phyloP scores from a whole-genome alignment of 768 basidiomycete genomes.

The Suillus hirtellus region DNA sequence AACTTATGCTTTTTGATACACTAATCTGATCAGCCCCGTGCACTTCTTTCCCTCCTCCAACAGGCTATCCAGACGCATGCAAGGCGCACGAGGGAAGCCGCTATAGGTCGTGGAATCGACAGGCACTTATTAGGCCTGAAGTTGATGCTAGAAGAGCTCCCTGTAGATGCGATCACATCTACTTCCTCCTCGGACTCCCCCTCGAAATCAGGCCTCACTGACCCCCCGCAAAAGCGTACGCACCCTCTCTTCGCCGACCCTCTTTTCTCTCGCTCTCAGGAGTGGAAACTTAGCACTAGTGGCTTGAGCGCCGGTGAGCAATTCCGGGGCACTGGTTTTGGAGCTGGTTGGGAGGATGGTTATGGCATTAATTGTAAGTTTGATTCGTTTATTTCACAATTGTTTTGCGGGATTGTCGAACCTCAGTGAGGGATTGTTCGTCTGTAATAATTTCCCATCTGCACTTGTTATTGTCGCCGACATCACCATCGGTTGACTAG shows the following conservation, averaged over 20 bases:
- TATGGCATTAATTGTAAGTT: slow-evolving; percentile 92
- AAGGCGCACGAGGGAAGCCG: slow-evolving; percentile 71
- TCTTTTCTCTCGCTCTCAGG: slow-evolving; percentile 69
- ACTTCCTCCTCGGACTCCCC: neutral
- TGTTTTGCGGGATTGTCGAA: neutral
- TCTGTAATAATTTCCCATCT: neutral
- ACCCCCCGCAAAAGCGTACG: slow-evolving; percentile 27
- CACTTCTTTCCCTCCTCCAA: slow-evolving; percentile 50
- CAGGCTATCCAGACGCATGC: slow-evolving; percentile 73
- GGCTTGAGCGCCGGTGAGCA: slow-evolving; percentile 82
- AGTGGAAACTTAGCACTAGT: slow-evolving; percentile 90
- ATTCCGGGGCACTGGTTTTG: slow-evolving; percentile 93
- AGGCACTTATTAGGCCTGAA: slow-evolving; percentile 87
- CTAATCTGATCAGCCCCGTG: slow-evolving; percentile 25
- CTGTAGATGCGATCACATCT: neutral
- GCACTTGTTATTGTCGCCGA: neutral
- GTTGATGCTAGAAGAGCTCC: slow-evolving; percentile 49
- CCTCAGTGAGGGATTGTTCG: neutral
- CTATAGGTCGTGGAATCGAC: slow-evolving; percentile 83
- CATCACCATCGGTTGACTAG: neutral
- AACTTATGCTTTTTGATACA: neutral
- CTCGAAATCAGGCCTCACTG: slow-evolving; percentile 21
- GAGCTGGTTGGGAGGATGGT: slow-evolving; percentile 77
- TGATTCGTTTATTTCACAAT: neutral
- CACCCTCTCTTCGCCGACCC: slow-evolving; percentile 71